Percentiles rank a stretch among this genome's conserved stretches.
These are phyloP conservation scores for Diversispora epigaea DNA, from an alignment of 192 early-diverging fungal genomes.

Conservation along the genomic window DNA sequence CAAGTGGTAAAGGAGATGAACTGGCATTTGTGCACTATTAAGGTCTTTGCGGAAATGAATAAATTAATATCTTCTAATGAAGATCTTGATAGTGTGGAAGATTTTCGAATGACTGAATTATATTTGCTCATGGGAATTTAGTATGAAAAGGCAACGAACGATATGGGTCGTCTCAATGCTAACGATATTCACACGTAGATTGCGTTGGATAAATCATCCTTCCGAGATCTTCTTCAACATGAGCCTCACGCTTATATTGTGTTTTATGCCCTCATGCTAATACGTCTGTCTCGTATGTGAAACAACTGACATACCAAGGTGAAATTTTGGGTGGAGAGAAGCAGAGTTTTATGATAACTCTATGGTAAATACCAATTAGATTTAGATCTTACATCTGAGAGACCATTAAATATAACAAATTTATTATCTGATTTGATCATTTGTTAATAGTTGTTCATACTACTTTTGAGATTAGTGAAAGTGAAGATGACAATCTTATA, in stretches of 20 bases:
- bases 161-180: background rate
- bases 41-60: background rate
- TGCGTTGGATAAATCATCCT: background rate
- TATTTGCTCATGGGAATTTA: background rate
- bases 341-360: background rate
- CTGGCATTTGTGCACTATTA: background rate
- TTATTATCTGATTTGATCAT: too few relatives aligned
- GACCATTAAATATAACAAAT: too few relatives aligned
- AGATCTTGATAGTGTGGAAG: background rate
- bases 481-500: background rate
- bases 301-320: background rate
- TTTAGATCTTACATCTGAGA: too few relatives aligned
- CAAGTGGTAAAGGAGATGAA: background rate
- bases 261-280: background rate
- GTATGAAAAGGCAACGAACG: background rate
- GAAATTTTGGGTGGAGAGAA: background rate
- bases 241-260: background rate
- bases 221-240: background rate
- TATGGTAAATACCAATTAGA: too few relatives aligned
- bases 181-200: slow-evolving; percentile 20
- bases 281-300: background rate
- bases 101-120: background rate
- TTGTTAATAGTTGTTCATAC: too few relatives aligned
- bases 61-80: background rate
- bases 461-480: too few relatives aligned